Percentiles rank a stretch among this genome's conserved stretches.
These are phyloP conservation scores for Phialophora expanda DNA, from an alignment of 2,329 filamentous ascomycete genomes.

Conservation along the genomic window DNA sequence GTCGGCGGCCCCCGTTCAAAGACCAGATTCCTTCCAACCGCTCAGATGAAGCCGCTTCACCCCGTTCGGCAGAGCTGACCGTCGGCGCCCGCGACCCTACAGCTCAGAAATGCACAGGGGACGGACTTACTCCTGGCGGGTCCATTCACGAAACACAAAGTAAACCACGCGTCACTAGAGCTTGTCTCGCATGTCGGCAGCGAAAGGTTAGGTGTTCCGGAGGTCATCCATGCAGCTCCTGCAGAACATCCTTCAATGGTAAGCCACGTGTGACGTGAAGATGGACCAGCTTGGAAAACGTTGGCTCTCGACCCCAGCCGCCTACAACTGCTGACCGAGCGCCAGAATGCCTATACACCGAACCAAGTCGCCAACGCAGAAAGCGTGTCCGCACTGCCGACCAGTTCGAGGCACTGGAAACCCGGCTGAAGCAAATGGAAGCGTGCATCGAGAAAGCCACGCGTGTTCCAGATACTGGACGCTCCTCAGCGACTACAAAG, in stretches of 20 bases:
- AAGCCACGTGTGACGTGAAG: not conserved
- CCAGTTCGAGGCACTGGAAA: conserved; percentile 15
- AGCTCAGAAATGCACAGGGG: no score
- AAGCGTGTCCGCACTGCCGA: conserved; percentile 10
- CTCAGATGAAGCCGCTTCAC: no score
- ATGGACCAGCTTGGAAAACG: no score
- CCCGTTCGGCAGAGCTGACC: no score
- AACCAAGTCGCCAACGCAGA: conserved; percentile 14
- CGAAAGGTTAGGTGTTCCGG: conserved; percentile 16
- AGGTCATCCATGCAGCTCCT: conserved; percentile 9
- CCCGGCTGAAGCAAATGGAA: conserved; percentile 8
- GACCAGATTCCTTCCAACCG: no score
- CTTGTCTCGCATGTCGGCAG: conserved; percentile 13
- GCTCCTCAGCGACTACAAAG: not conserved
- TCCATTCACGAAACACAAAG: not conserved
- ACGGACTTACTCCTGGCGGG: no score
- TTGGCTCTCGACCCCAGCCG: not conserved
- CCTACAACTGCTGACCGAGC: not conserved
- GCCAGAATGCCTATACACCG: conserved; percentile 12
- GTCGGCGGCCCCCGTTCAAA: no score
- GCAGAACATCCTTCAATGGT: conserved; percentile 17
- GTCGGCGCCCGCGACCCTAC: no score
- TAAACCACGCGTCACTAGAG: not conserved
- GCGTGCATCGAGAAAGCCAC: conserved; percentile 10
- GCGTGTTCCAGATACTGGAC: not conserved